phyloP scores from a whole-genome alignment of 257 asterid species.

The Solanum piurae region DNA sequence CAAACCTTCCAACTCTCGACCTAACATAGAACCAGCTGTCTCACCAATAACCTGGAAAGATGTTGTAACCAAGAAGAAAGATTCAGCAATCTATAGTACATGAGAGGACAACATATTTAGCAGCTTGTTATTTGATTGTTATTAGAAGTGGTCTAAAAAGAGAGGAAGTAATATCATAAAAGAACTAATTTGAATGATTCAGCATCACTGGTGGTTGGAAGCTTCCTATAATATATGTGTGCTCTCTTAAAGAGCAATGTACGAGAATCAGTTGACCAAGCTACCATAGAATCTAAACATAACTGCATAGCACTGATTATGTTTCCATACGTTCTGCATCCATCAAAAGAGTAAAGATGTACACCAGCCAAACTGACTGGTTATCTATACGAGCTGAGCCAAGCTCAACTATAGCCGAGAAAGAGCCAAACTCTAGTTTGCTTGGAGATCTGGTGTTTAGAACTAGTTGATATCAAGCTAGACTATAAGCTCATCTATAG shows the following conservation, averaged over 20 bases:
- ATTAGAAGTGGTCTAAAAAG: neutral
- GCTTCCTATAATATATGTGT: neutral
- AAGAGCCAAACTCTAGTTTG: neutral
- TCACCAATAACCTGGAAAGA: conserved; percentile 68
- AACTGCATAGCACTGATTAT: neutral
- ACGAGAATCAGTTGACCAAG: neutral
- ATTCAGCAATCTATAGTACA: neutral
- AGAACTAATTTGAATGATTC: neutral
- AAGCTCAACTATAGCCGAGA: neutral
- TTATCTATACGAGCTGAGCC: neutral
- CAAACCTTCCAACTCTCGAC: conserved; percentile 74
- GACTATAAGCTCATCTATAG: neutral
- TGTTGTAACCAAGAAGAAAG: neutral
- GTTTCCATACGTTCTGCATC: neutral
- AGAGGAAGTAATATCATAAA: neutral
- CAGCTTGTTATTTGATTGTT: neutral
- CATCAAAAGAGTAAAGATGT: neutral
- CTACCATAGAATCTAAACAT: neutral
- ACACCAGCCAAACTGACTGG: neutral
- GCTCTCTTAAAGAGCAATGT: neutral
- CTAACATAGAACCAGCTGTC: conserved; percentile 81
- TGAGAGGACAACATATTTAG: neutral
- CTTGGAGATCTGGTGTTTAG: neutral
- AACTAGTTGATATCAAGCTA: neutral
- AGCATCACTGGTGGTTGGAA: neutral